These are phyloP conservation scores for Phytophthora ohioensis DNA, from an alignment of 352 stramenopile species.

Conservation along the genomic window DNA sequence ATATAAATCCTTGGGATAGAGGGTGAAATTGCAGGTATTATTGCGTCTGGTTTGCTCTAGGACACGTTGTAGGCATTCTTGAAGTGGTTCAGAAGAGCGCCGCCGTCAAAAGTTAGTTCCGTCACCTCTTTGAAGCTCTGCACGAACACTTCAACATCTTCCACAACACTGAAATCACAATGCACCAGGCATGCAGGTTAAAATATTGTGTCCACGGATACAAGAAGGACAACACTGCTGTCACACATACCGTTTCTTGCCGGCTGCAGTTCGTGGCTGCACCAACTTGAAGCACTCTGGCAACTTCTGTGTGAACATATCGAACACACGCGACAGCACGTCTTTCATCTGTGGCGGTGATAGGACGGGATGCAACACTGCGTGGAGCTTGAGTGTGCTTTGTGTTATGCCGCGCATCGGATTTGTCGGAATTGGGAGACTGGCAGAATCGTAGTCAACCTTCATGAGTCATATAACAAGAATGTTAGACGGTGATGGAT, in stretches of 20 bases:
- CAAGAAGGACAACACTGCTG: background rate
- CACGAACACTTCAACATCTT: constrained; percentile 80
- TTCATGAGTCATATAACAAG: constrained; percentile 46
- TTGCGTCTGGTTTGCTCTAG: constrained; percentile 37
- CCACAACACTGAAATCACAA: constrained; percentile 55
- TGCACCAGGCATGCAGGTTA: constrained; percentile 1
- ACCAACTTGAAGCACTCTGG: constrained; percentile 91
- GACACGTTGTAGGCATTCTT: constrained; percentile 56
- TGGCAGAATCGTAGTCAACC: constrained; percentile 76
- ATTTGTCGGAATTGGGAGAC: constrained; percentile 68
- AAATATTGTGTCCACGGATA: background rate
- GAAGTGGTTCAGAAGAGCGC: constrained; percentile 70
- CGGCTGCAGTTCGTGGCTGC: constrained; percentile 73
- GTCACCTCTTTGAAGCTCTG: constrained; percentile 78
- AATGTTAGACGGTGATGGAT: constrained; percentile 11
- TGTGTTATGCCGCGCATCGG: constrained; percentile 95
- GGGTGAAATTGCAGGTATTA: constrained; percentile 27
- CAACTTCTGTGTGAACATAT: constrained; percentile 91
- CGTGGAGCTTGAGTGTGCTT: constrained; percentile 96
- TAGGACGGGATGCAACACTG: constrained; percentile 93
- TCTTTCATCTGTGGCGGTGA: constrained; percentile 95
- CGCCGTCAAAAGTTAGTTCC: constrained; percentile 73
- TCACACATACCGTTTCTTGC: constrained; percentile 71
- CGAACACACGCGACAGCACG: constrained; percentile 93
- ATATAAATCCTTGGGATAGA: background rate